Base-by-base conservation (phyloP, 257 asterid genomes). In the Osmanthus fragrans region DNA sequence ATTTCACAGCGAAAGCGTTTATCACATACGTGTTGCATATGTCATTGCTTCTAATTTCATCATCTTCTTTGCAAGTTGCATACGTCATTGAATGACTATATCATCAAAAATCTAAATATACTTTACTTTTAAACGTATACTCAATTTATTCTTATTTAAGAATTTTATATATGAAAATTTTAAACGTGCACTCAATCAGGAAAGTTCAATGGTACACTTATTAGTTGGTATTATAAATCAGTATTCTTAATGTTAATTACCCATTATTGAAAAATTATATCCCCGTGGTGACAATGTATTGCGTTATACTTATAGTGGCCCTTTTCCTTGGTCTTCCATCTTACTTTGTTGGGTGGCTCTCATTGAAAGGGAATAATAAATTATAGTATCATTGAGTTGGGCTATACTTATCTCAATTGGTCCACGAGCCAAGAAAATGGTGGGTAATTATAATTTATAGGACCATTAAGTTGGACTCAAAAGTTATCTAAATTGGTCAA, bases 251-350 rank as follows among this genome's bases (percentile, higher is more conserved):
- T 37, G 56, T 33, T 5, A 54, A 54, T 6, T 29, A 37, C 15
- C 9, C 29, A 60, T 30, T 8, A 70, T 47, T 77, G 80, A 29
- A 42, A 27, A 27, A 37, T 64, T 27, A 66, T 23, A 29, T 21
- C 15, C 77, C 27, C 30, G 9, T 65, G 79, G n/a, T 15, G 25
- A 39, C n/a, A 12, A 16, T 23, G 9, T 65, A 75, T 79, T 79
- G 81, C 80, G 81, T 1, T 71, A 64, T 25, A 25, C 27, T 25
- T 25, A 25, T 76, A 76, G 86, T 83, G 86, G 86, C 70, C 32
- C n/a, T 32, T 67, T 42, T 63, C 37, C 74, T 54, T 76, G 84
- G 74, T 79, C 82, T 81, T 76, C 84, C 84, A 73, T 80, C 74
- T 72, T 40, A 45, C 27, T 33, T 58, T 49, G 63, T 79, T 83